These are phyloP conservation scores for Carex kokanica DNA, from an alignment of 176 grass and related monocot genomes.

Conservation along the genomic window DNA sequence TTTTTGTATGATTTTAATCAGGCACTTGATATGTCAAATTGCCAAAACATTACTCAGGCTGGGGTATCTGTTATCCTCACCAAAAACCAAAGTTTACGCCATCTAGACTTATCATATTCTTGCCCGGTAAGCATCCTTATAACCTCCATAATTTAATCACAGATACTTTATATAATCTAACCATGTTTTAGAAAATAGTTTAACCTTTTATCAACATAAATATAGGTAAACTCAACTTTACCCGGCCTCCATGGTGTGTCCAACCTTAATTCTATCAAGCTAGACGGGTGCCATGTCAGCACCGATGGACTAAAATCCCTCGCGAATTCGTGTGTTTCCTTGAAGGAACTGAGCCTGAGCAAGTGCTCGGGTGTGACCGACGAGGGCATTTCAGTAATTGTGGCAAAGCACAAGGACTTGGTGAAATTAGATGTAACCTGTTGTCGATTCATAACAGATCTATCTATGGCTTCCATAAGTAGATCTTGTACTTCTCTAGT, in stretches of 20 bases:
- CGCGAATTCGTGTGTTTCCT: conserved; percentile 46
- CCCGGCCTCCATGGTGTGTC: conserved; percentile 37
- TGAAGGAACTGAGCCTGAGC: conserved; percentile 72
- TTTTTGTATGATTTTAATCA: conserved; percentile 31
- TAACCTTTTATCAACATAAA: conserved; percentile 17
- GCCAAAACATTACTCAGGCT: conserved; percentile 44
- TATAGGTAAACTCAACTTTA: conserved; percentile 52
- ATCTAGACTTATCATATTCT: conserved; percentile 61
- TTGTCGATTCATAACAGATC: conserved; percentile 66
- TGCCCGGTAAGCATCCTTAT: conserved; percentile 48
- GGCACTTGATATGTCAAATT: conserved; percentile 78
- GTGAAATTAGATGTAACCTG: conserved; percentile 78
- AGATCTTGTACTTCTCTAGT: conserved; percentile 60
- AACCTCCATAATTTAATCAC: background rate
- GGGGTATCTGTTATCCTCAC: conserved; percentile 47
- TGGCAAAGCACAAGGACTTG: conserved; percentile 57
- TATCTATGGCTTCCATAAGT: conserved; percentile 57
- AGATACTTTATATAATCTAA: background rate
- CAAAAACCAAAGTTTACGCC: conserved; percentile 39
- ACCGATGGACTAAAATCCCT: conserved; percentile 49
- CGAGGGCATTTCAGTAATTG: conserved; percentile 48
- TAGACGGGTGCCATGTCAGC: conserved; percentile 68
- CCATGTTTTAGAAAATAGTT: background rate
- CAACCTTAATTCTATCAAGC: conserved; percentile 53
- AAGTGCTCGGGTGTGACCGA: conserved; percentile 80